These are phyloP conservation scores for Cyanidium caldarium DNA, from an alignment of 23 red algal species.

Conservation along the genomic window DNA sequence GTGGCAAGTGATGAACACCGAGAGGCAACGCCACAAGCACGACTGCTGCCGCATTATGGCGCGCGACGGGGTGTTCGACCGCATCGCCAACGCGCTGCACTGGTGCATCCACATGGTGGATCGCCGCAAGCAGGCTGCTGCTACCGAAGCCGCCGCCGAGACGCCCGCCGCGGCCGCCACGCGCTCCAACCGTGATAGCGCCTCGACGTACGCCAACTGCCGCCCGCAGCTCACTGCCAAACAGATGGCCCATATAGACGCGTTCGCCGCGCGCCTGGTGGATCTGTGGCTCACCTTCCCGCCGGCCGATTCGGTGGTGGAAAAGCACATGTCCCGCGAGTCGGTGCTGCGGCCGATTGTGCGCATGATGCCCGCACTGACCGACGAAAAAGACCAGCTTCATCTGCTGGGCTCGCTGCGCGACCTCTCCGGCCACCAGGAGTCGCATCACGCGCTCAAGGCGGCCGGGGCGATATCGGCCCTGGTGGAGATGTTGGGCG, in stretches of 20 bases:
- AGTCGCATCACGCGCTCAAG: constrained; percentile 44
- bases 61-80: constrained; percentile 44
- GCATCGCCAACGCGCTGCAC: constrained; percentile 31
- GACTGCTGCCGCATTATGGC: constrained; percentile 69
- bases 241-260: constrained; percentile 11
- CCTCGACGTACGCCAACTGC: not conserved
- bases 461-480: constrained; percentile 30
- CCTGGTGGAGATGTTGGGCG: constrained; percentile 42
- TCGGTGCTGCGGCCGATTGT: constrained; percentile 42
- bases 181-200: not conserved
- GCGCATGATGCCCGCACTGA: constrained; percentile 21
- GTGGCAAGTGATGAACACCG: constrained; percentile 40
- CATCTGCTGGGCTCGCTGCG: constrained; percentile 39
- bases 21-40: constrained; percentile 57
- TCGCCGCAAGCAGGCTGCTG: no score
- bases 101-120: no score
- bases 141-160: not conserved
- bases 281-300: constrained; percentile 34
- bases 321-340: constrained; percentile 28
- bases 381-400: constrained; percentile 10
- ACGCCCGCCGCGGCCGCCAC: not conserved
- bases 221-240: not conserved
- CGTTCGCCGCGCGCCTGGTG: constrained; percentile 16
- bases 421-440: constrained; percentile 61
- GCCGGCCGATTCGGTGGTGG: constrained; percentile 48